These are phyloP conservation scores for Xylaria castorea DNA, from an alignment of 495 filamentous ascomycete species.

Conservation along the genomic window DNA sequence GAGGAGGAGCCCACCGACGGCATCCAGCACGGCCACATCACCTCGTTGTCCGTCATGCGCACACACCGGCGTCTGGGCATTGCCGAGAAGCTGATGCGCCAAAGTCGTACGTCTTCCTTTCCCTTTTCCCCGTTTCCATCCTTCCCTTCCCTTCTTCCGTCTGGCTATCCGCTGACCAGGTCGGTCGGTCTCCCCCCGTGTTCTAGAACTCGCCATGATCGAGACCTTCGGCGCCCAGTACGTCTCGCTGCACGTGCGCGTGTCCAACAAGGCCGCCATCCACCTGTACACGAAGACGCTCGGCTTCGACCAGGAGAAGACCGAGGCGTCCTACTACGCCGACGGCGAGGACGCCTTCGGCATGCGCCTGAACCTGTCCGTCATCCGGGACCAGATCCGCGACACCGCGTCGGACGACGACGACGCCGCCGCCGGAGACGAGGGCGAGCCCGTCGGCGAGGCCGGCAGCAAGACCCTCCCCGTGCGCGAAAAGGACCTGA, in stretches of 20 bases:
- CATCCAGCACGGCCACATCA: constrained; percentile 95
- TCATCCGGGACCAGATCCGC: constrained; percentile 60
- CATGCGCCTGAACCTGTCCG: constrained; percentile 85
- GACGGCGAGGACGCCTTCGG: constrained; percentile 96
- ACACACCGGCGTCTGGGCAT: constrained; percentile 90
- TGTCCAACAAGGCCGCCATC: constrained; percentile 89
- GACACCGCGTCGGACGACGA: constrained; percentile 48
- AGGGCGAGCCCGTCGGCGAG: constrained; percentile 55
- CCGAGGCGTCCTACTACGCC: constrained; percentile 95
- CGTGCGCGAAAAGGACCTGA: constrained; percentile 45
- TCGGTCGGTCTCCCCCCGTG: no score
- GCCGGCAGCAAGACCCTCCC: constrained; percentile 43
- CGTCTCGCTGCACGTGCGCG: constrained; percentile 93
- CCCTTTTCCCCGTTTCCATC: background rate
- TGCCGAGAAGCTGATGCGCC: constrained; percentile 95
- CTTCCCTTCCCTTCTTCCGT: constrained; percentile 3
- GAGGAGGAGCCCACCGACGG: constrained; percentile 95
- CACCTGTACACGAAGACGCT: constrained; percentile 93
- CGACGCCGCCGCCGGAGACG: no score
- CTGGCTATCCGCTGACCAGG: constrained; percentile 26
- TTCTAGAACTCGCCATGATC: constrained; percentile 89
- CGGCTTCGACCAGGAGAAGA: constrained; percentile 87
- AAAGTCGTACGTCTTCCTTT: constrained; percentile 75
- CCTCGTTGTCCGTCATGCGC: constrained; percentile 92
- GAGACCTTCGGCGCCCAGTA: constrained; percentile 90